Base-by-base conservation (phyloP, 2,329 filamentous ascomycete species). In the Monosporascus sp. region DNA sequence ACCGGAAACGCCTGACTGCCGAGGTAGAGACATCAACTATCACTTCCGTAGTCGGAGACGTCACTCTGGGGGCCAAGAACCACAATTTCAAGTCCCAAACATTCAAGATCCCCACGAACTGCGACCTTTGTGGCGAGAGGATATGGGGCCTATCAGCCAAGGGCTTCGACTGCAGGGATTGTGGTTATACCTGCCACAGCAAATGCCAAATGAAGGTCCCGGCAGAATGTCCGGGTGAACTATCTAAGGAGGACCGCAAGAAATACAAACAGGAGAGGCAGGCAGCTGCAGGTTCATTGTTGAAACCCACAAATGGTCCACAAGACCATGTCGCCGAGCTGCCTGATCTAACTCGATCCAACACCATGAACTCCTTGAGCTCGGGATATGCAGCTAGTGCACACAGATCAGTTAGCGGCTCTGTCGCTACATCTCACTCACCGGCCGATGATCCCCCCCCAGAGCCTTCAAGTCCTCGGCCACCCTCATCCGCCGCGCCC, bases 141-240 rank as follows among this genome's bases (percentile, higher is more conserved):
- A 96, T 99, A 68, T 99, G 94, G 94, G 94, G 94, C 1, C 72
- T 99, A 41, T 96, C 91, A 31, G 93, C 94, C 38, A 99, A 99
- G 73, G 94, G 94, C 0, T 95, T 96, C 67, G 92, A 96, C 68
- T 99, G 94, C 67, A 84, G 88, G 62, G 93, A 97, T 70, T 99
- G 94, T 66, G 94, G 95, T 37, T 99, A 97, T 73, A 97, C 92
- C 2, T 99, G 94, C 67, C 94, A 99, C 73, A 95, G 87, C 77
- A 99, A 99, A 74, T 99, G 94, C 70, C 91, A 99, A 75, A 94
- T 99, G 87, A 99, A 97, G 72, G 94, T 97, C 0, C 91, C 94
- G 0, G 89, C 94, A 7, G 90, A 96, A 67, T 99, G 94, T 66
- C 94, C 94, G 0, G 94, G 94, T 49, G 94, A 97, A 67, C 85